These are phyloP conservation scores for Lathyrus aphaca DNA, from an alignment of 306 rosid species.

Conservation along the genomic window DNA sequence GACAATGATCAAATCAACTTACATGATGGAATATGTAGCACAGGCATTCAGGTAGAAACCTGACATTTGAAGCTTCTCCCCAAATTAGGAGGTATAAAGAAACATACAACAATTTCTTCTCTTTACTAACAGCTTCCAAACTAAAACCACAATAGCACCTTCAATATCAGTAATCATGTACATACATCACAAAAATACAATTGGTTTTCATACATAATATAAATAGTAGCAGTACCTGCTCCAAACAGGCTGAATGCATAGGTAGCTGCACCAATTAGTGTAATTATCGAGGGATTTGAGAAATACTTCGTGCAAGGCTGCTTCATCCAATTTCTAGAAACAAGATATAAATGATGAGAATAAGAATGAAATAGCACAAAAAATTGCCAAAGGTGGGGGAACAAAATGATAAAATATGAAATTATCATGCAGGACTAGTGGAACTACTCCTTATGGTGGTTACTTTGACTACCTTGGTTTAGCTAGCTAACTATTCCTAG, in stretches of 20 bases:
- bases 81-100: conserved; percentile 81
- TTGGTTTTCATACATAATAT: conserved; percentile 31
- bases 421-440: not conserved
- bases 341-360: conserved; percentile 34
- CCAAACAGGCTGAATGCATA: conserved; percentile 89
- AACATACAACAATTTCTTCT: conserved; percentile 71
- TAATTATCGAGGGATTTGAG: conserved; percentile 84
- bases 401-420: conserved; percentile 7
- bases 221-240: conserved; percentile 62
- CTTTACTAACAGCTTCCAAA: conserved; percentile 65
- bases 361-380: not conserved
- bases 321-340: conserved; percentile 80
- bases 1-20: conserved; percentile 46
- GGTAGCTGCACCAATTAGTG: conserved; percentile 79
- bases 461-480: not conserved
- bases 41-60: conserved; percentile 97
- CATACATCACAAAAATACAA: conserved; percentile 34
- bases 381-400: not conserved
- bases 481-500: not conserved
- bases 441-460: not conserved
- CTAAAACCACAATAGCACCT: conserved; percentile 47
- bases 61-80: conserved; percentile 93
- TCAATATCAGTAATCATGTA: conserved; percentile 30
- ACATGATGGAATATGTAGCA: conserved; percentile 99
- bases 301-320: conserved; percentile 64